Base-by-base conservation (phyloP, 2,329 filamentous ascomycete genomes). In the Penicillium janthinellum region DNA sequence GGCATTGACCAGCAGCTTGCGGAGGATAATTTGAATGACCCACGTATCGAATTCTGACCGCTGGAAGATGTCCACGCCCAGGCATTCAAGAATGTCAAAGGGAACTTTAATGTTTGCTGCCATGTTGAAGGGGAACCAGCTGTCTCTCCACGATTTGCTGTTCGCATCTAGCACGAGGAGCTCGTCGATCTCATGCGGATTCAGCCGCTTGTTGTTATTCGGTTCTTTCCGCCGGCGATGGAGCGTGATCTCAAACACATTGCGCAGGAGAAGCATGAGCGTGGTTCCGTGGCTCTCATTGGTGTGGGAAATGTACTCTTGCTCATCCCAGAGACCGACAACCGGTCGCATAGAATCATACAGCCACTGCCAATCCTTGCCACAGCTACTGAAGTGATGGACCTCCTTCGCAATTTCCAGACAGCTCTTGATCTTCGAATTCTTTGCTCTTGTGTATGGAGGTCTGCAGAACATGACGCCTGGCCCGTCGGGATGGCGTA, bases 1-100 rank as follows among this genome's bases (percentile, higher is more conserved):
- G 14, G 62, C 71, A 47, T 72, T 70, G 25, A 69, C 53, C 1
- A 74, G 62, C 2, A 77, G 57, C 56, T 76, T 77, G 20, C 70
- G 61, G 15, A 77, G 50, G 5, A 73, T 67, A 1, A 62, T 64
- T 37, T 77, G 75, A 53, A 76, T 73, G 8, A 71, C 66, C 74
- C 75, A 77, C 1, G 72, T 77, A 57, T 77, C 75, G 51, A 76
- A 77, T 5, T 66, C 62, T 17, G 76, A 62, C 49, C 77, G 72
- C 11, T 70, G 64, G 62, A 76, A 77, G 15, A 77, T 75, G 44
- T 77, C 68, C 7, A 77, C 72, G 2, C 75, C 75, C 14, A 77
- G 65, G 12, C 60, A 61, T 34, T 68, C 63, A 14, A 77, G 63
- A 17, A 76, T 77, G 54, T 76, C 69, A 48, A 76, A 76, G 0